These are phyloP conservation scores for Suillus lakei DNA, from an alignment of 768 basidiomycete species.

Conservation along the genomic window DNA sequence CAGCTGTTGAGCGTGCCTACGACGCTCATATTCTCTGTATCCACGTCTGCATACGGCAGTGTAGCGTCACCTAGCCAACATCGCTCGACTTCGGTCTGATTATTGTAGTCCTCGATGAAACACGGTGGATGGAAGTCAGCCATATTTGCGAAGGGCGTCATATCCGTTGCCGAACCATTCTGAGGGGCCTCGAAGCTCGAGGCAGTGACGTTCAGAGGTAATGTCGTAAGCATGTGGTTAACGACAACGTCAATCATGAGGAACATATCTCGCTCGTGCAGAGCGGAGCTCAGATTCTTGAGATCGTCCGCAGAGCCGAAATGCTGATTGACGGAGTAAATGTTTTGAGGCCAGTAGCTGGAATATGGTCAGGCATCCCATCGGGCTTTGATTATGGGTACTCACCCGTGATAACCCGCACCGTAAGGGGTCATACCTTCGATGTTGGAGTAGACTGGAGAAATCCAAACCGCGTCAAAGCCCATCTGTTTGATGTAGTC, in stretches of 20 bases:
- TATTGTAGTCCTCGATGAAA: constrained; percentile 46
- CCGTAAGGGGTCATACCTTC: constrained; percentile 54
- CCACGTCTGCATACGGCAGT: constrained; percentile 60
- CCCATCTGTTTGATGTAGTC: constrained; percentile 70
- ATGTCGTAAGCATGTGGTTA: constrained; percentile 57
- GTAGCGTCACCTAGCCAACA: constrained; percentile 64
- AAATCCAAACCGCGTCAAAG: constrained; percentile 64
- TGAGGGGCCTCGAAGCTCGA: constrained; percentile 22
- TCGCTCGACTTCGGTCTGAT: constrained; percentile 54
- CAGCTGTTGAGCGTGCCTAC: constrained; percentile 49
- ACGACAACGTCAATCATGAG: constrained; percentile 69
- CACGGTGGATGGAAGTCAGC: constrained; percentile 45
- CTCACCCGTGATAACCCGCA: constrained; percentile 61
- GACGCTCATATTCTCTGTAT: constrained; percentile 57
- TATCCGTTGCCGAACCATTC: constrained; percentile 18
- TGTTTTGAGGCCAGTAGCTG: constrained; percentile 57
- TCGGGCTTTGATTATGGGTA: background rate
- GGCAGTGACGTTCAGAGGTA: constrained; percentile 29
- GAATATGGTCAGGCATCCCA: background rate
- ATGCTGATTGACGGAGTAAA: constrained; percentile 52
- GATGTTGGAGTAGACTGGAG: constrained; percentile 55
- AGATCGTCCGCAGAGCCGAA: constrained; percentile 60
- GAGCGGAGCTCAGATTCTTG: constrained; percentile 47
- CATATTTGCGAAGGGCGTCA: constrained; percentile 38
- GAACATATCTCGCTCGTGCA: constrained; percentile 59